Percentiles rank a stretch among this genome's conserved stretches.
These are phyloP conservation scores for Coffea canephora DNA, from an alignment of 257 asterid species.

Conservation along the genomic window DNA sequence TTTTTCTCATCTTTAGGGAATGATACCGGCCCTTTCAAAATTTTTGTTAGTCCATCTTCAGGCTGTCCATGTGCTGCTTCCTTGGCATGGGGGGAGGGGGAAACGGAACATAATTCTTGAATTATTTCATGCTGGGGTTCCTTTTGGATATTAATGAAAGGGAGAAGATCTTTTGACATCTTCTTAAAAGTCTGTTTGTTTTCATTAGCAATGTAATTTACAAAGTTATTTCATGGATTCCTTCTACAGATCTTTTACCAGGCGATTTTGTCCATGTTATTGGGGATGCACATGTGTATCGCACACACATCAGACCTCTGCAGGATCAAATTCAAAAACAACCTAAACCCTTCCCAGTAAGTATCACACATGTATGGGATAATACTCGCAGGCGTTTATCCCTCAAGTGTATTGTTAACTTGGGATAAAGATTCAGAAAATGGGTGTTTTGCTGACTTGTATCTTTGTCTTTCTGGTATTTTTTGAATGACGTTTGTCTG, in stretches of 20 bases:
- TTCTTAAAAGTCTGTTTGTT: background rate
- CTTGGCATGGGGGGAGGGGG: background rate
- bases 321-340: constrained; percentile 80
- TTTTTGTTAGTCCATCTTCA: background rate
- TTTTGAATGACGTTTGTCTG: constrained; percentile 6
- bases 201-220: background rate
- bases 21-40: background rate
- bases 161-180: background rate
- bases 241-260: constrained; percentile 64
- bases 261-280: constrained; percentile 86
- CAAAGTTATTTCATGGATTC: background rate
- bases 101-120: background rate
- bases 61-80: background rate
- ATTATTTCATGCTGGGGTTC: constrained; percentile 2
- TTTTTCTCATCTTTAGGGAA: background rate
- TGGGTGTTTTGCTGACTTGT: background rate
- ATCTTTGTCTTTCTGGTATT: background rate
- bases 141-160: background rate
- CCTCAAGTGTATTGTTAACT: background rate
- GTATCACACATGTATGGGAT: constrained; percentile 15
- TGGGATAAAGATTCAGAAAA: background rate
- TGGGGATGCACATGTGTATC: constrained; percentile 93
- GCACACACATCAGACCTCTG: constrained; percentile 66
- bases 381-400: background rate
- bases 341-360: constrained; percentile 93